A percentile compares a stretch with the other conserved stretches of the same genome.
phyloP scores from a whole-genome alignment of 2,329 filamentous ascomycete genomes.

The Clonostachys byssicola region DNA sequence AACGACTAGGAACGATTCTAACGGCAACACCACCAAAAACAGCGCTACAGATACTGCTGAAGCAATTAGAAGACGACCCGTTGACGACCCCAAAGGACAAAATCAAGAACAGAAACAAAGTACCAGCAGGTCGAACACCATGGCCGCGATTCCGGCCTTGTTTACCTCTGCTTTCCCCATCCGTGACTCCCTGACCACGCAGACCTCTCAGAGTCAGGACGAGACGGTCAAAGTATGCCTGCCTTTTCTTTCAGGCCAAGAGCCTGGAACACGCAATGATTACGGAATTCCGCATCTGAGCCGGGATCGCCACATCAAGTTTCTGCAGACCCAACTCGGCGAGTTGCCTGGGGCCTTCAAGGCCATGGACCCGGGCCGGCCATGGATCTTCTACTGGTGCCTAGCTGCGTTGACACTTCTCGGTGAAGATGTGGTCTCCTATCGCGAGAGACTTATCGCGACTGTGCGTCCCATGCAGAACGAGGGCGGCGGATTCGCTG shows the following conservation, averaged over 20 bases:
- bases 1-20: too few species aligned
- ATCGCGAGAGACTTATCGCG: conserved; percentile 64
- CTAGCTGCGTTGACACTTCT: conserved; percentile 71
- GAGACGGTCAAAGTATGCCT: conserved; percentile 65
- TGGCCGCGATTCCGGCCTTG: conserved; percentile 40
- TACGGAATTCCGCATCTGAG: conserved; percentile 74
- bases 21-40: conserved; percentile 2
- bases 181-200: conserved; percentile 61
- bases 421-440: conserved; percentile 67
- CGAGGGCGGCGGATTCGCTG: conserved; percentile 76
- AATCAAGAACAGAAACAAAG: too few species aligned
- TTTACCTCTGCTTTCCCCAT: conserved; percentile 59
- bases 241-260: conserved; percentile 58
- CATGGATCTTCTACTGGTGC: conserved; percentile 95
- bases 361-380: conserved; percentile 77
- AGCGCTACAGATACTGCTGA: conserved; percentile 1
- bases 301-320: conserved; percentile 55
- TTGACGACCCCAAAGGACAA: conserved; percentile 4
- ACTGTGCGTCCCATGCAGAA: conserved; percentile 85
- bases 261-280: conserved; percentile 50
- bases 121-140: too few species aligned
- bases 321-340: conserved; percentile 54
- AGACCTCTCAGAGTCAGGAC: conserved; percentile 65
- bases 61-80: conserved; percentile 3
- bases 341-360: conserved; percentile 68